Evolutionary conservation across 2,329 filamentous ascomycete species (phyloP), one percentile per base, ranked within the genome.

Genomic region (Calonectria hawksworthii): DNA sequence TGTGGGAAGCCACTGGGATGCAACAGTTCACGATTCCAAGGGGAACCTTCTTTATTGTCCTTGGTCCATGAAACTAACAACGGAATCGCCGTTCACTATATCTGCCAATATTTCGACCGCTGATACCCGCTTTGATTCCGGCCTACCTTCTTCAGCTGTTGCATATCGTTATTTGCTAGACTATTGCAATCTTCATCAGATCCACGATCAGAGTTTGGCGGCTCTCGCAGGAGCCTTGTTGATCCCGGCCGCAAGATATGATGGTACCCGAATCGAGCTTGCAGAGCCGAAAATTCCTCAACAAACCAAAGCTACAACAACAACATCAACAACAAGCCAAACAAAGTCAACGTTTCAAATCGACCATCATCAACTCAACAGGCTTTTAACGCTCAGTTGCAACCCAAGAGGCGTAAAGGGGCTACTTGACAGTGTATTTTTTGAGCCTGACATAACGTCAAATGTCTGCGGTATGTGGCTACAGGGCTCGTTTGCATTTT

Each of bases 141-240:
- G 1, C 4, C 47, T 70, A 13, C 28, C 72, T 4, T 65, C 70
- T 21, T 82, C 79, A 34, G 34, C 23, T 51, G 73, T 72, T 23
- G 81, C 82, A 21, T 76, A 77, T 36, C 54, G 52, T 30, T 83
- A 82, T 68, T 74, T 84, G 41, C 75, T 65, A 7, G 75, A 77
- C 7, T 83, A 83, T 72, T 83, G 79, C 75, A 63, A 65, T 59
- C 74, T 78, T 18, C 79, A 83, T 68, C 67, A 72, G 32, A 76
- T 82, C n/a, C 65, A 75, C 38, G 76, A 80, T 36, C 76, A 82
- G 41, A 80, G 71, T 56, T 69, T 79, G 63, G 80, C 80, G 66
- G 81, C 82, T 73, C 78, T 84, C 34, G 76, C 81, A 23, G 79
- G 79, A 11, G 81, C 75, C 36, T 44, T 83, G 50, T 72, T 82